Evolutionary conservation across 331 rosid species (phyloP).

Genomic region (Rhamnella rubrinervis): DNA sequence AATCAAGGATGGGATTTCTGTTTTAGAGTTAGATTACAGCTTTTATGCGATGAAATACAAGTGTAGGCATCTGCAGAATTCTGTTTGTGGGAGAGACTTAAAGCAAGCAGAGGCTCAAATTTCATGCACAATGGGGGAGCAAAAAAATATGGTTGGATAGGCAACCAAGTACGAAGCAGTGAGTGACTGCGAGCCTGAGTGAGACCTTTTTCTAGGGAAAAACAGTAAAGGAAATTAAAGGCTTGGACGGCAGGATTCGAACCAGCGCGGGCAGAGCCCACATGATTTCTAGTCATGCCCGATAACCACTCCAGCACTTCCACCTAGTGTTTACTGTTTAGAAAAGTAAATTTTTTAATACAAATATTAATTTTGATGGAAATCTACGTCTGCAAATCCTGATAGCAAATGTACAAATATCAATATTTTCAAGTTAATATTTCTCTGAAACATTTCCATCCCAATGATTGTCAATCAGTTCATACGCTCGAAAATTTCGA

Average conservation of each 20-base stretch:
- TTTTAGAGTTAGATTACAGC: conserved; percentile 45
- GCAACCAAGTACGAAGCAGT: conserved; percentile 18
- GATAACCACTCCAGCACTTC: conserved; percentile 69
- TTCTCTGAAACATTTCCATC: no score
- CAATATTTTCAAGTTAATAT: no score
- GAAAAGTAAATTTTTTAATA: no score
- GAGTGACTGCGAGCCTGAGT: conserved; percentile 20
- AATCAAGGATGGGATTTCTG: conserved; percentile 22
- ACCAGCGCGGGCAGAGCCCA: conserved; percentile 99
- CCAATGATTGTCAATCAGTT: no score
- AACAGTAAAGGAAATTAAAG: not conserved
- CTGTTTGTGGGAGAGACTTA: conserved; percentile 35
- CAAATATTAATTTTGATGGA: no score
- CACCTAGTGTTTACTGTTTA: no score
- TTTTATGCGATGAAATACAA: conserved; percentile 70
- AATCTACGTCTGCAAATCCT: no score
- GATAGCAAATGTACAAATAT: no score
- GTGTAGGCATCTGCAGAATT: conserved; percentile 46
- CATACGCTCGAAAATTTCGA: no score
- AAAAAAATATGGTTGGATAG: conserved; percentile 4
- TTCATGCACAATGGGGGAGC: no score
- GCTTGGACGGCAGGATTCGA: conserved; percentile 91
- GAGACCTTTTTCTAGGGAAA: not conserved
- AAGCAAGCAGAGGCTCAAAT: no score
- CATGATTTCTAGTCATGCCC: conserved; percentile 99